Base-by-base conservation (phyloP, 805 yeast species). In the Yamadazyma phyllophila region DNA sequence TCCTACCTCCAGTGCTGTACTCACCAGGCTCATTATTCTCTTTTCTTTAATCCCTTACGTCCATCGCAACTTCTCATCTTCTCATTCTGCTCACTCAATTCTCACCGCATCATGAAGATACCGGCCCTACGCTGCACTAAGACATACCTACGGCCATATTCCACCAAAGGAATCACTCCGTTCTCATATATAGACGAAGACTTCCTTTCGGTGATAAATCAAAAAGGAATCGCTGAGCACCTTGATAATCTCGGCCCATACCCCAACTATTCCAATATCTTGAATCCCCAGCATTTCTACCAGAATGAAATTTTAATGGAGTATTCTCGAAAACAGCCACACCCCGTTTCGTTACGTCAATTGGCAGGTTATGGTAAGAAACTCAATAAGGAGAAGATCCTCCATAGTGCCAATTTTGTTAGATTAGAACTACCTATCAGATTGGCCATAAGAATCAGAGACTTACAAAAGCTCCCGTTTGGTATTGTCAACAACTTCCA, bases 291-390 rank as follows among this genome's bases (percentile, higher is more conserved):
- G 59, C 97, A 90, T 60, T 92, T 87, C 63, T 92, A 88, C 60
- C 97, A 90, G 55, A 86, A 86, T 58, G 80, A 82, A 15, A 78
- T 83, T 4, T 68, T 89, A 47, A 65, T 80, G 57, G 73, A 74
- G 31, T 88, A 86, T 78, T 71, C 81, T 35, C 71, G 77, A 41
- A 78, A 81, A 51, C 60, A 60, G n/a, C 91, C 96, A 0, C 89
- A 88, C 61, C 96, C 98, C 0, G 95, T 92, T 16, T 84, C 96
- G 1, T 63, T 94, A n/a, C 73, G 88, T 43, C 97, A 92, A 57
- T 66, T 92, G 53, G 96, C 97, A 1, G 89, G 89, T 35, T 92
- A 85, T 60, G 97, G 97, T 39, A 83, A 84, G 55, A 78, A 77
- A 30, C 64, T 92, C 42, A 86, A 89, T 11, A 80, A 80, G 52